Percentiles rank a stretch among this genome's conserved stretches.
Evolutionary conservation across 202 grass and related monocot genomes (phyloP).

Genomic region (Setaria italica): DNA sequence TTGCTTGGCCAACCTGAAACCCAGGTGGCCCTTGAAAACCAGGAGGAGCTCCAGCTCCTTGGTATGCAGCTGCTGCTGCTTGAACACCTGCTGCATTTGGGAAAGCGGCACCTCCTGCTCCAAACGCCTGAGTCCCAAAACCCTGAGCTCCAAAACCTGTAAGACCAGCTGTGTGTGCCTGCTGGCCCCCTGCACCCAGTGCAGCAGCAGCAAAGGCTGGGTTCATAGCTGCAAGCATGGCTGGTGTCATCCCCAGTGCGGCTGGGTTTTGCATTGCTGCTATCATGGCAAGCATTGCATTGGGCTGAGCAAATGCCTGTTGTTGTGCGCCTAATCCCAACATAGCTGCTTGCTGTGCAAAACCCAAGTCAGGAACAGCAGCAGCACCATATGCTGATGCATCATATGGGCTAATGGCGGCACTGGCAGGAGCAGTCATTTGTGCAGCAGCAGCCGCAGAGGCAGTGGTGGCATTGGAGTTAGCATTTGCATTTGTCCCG

Average conservation of each 20-base stretch:
- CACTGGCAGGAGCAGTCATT: slow-evolving; percentile 40
- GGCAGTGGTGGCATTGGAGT: slow-evolving; percentile 33
- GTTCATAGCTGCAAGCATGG: slow-evolving; percentile 87
- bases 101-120: slow-evolving; percentile 47
- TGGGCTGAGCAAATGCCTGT: slow-evolving; percentile 74
- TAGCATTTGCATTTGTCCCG: slow-evolving; percentile 50
- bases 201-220: slow-evolving; percentile 87
- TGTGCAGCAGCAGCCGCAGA: slow-evolving; percentile 39
- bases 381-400: slow-evolving; percentile 54
- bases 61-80: slow-evolving; percentile 65
- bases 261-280: slow-evolving; percentile 89
- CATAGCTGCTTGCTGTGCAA: slow-evolving; percentile 82
- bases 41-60: slow-evolving; percentile 52
- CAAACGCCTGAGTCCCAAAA: slow-evolving; percentile 59
- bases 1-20: slow-evolving; percentile 65
- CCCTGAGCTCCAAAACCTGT: slow-evolving; percentile 68
- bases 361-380: slow-evolving; percentile 66
- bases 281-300: slow-evolving; percentile 87
- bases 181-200: slow-evolving; percentile 64
- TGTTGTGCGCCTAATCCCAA: slow-evolving; percentile 72
- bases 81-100: slow-evolving; percentile 60
- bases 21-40: slow-evolving; percentile 87
- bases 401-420: slow-evolving; percentile 58
- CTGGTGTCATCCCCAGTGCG: slow-evolving; percentile 48
- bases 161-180: slow-evolving; percentile 52